A percentile compares a stretch with the other conserved stretches of the same genome.
Evolutionary conservation across 768 basidiomycete genomes (phyloP).

Genomic region (Suillus discolor): DNA sequence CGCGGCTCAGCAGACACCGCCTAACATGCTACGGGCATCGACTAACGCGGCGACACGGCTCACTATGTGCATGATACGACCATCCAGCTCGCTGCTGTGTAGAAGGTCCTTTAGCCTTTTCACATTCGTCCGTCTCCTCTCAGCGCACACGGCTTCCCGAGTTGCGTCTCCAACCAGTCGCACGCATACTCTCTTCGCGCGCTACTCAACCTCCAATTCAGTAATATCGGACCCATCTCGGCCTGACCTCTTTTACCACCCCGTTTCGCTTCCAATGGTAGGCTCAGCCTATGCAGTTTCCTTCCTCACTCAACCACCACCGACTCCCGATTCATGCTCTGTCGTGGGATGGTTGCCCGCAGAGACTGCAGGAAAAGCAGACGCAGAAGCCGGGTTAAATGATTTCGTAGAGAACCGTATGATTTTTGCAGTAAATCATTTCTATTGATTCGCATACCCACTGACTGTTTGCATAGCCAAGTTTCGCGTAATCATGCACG

Average conservation of each 20-base stretch:
- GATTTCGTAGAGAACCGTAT: conserved; percentile 76
- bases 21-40: neutral
- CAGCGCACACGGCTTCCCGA: neutral
- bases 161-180: conserved; percentile 6
- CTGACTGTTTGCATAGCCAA: conserved; percentile 33
- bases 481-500: conserved; percentile 64
- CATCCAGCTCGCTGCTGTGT: neutral
- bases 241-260: conserved; percentile 72
- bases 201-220: conserved; percentile 21
- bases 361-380: conserved; percentile 26
- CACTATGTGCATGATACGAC: neutral
- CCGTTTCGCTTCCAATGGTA: conserved; percentile 50
- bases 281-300: conserved; percentile 63
- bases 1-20: neutral
- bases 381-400: conserved; percentile 55
- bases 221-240: conserved; percentile 56
- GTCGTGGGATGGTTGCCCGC: conserved; percentile 72
- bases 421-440: conserved; percentile 22
- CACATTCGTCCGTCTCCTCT: neutral
- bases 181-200: conserved; percentile 1
- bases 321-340: conserved; percentile 46
- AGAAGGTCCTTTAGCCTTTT: no score
- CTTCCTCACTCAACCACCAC: conserved; percentile 53
- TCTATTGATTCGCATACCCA: neutral
- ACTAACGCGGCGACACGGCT: neutral